Evolutionary conservation across 108 stramenopile genomes (phyloP).

Genomic region (Cylindrotheca fusiformis): DNA sequence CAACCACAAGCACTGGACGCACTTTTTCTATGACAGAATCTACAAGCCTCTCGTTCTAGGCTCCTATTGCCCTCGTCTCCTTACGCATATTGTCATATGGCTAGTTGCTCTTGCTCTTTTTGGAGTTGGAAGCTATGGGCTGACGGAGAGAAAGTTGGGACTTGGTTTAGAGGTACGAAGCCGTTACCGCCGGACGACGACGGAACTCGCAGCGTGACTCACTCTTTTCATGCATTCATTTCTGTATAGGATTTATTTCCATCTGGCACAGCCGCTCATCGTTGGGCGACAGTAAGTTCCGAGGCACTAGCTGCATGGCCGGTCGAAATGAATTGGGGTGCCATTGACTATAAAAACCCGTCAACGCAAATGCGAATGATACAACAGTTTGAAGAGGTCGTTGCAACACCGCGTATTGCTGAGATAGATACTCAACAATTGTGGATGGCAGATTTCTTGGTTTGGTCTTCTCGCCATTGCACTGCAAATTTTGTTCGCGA

Average conservation of each 20-base stretch:
- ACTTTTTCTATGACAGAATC: constrained; percentile 29
- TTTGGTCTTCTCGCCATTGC: constrained; percentile 42
- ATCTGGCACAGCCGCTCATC: constrained; percentile 21
- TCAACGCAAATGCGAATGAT: constrained; percentile 38
- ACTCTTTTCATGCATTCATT: neutral
- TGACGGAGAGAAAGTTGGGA: constrained; percentile 32
- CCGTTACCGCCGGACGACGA: neutral
- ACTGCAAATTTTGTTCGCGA: constrained; percentile 34
- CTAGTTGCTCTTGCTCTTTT: constrained; percentile 21
- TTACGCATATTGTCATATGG: constrained; percentile 23
- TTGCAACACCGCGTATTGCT: constrained; percentile 24
- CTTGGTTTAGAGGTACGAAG: constrained; percentile 38
- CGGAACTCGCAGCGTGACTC: neutral
- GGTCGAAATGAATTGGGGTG: constrained; percentile 43
- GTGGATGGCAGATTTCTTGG: constrained; percentile 41
- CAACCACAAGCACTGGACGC: constrained; percentile 9
- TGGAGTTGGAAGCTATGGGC: constrained; percentile 31
- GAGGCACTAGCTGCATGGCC: constrained; percentile 39
- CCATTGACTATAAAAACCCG: constrained; percentile 35
- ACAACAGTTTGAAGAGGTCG: constrained; percentile 52
- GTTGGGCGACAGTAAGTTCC: constrained; percentile 34
- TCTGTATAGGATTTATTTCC: constrained; percentile 45
- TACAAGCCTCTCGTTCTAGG: constrained; percentile 35
- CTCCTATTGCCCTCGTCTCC: neutral
- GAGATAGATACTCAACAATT: constrained; percentile 37